Evolutionary conservation across 176 grass and related monocot species (phyloP), one percentile per base, ranked within the genome.

Genomic region (Otatea glauca): DNA sequence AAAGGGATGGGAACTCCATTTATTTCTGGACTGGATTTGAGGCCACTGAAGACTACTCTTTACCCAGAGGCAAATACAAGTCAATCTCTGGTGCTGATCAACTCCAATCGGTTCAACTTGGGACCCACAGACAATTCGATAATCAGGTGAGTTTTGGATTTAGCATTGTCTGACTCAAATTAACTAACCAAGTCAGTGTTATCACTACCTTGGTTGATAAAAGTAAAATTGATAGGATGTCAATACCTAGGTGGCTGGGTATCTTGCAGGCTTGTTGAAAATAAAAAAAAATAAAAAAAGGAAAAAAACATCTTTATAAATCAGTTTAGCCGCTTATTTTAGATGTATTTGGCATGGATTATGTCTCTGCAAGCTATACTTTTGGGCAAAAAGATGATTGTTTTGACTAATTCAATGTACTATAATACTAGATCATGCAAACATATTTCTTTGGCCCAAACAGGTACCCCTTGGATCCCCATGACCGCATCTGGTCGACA

Each of bases 11-110:
- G 89, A 18, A 83, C 72, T 74, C 89, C 92, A 13, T 91, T 91
- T 73, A 94, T 94, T 18, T 91, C 89, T 48, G 39, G 18, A 12
- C 23, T 94, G 54, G 80, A 85, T 11, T 80, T 91, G 71, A 91
- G 92, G 59, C 64, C 65, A 70, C 44, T 94, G 27, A 32, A 39
- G 72, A 32, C 1, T 58, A 48, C 0, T 64, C 73, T 91, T 76
- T 91, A 91, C 69, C 14, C 67, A 67, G 53, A 32, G 56, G 63
- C 34, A n/a, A 94, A 89, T 85, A 64, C 84, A 59, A 91, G 65
- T 17, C 89, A 89, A 54, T 87, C 80, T 1, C 56, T 89, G 15
- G 60, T 72, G 25, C 12, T 79, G 62, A 17, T 72, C 17, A 53
- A 65, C 23, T 81, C 82, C 56, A 86, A 89, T 65, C 59, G 35